Evolutionary conservation across 164 flowering plant species (phyloP).

Genomic region (Litsea cubeba): DNA sequence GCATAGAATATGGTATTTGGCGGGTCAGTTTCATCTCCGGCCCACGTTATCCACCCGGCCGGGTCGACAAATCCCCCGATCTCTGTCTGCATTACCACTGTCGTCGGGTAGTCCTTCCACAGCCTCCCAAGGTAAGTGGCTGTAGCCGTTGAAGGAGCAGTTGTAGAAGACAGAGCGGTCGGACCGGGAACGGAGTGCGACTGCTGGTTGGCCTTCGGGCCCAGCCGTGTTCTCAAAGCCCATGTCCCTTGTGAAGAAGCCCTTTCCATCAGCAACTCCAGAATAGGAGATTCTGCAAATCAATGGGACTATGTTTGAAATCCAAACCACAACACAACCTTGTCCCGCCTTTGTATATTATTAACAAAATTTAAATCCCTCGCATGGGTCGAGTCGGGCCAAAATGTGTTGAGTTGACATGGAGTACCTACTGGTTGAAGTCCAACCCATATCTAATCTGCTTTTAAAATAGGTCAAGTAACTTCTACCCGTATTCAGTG

Average conservation of each 20-base stretch:
- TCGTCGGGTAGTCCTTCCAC: constrained; percentile 72
- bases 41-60: constrained; percentile 63
- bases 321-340: not conserved
- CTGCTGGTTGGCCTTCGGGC: constrained; percentile 71
- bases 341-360: too few species aligned
- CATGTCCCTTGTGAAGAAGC: constrained; percentile 67
- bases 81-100: constrained; percentile 55
- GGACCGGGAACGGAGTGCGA: constrained; percentile 64
- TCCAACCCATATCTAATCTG: not conserved
- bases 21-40: constrained; percentile 27
- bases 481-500: too few species aligned
- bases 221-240: constrained; percentile 71
- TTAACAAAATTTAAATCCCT: too few species aligned
- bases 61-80: constrained; percentile 51
- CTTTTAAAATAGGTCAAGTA: too few species aligned
- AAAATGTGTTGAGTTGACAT: not conserved
- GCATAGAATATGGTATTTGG: constrained; percentile 59
- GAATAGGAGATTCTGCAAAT: not conserved
- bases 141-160: constrained; percentile 62
- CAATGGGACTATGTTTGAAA: not conserved
- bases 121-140: constrained; percentile 75
- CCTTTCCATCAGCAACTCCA: constrained; percentile 60
- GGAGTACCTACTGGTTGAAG: not conserved
- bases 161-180: constrained; percentile 53
- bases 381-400: not conserved